These are phyloP conservation scores for Aspergillus arachidicola DNA, from an alignment of 2,329 filamentous ascomycete genomes.

Conservation along the genomic window DNA sequence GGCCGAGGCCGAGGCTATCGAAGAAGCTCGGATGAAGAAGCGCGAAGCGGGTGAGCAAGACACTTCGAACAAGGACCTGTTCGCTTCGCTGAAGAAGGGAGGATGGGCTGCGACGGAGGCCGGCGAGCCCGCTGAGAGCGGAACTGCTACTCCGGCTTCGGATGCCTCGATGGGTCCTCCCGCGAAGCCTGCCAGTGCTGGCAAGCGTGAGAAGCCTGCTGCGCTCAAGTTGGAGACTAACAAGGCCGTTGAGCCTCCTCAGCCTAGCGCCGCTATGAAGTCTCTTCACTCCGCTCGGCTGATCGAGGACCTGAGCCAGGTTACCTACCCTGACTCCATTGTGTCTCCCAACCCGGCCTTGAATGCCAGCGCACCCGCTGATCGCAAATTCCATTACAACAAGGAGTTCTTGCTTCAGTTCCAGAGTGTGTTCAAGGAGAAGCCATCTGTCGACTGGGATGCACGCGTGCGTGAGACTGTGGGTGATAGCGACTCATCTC, in stretches of 20 bases:
- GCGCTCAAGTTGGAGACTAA: slow-evolving; percentile 86
- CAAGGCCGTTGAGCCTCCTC: slow-evolving; percentile 84
- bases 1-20: slow-evolving; percentile 50
- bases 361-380: slow-evolving; percentile 72
- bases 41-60: slow-evolving; percentile 37
- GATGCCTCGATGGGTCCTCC: slow-evolving; percentile 52
- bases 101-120: slow-evolving; percentile 38
- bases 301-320: slow-evolving; percentile 74
- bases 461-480: slow-evolving; percentile 81
- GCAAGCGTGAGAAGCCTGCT: slow-evolving; percentile 77
- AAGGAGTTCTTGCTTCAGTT: slow-evolving; percentile 95
- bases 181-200: slow-evolving; percentile 57
- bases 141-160: slow-evolving; percentile 49
- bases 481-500: slow-evolving; percentile 73
- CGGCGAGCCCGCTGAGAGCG: slow-evolving; percentile 48
- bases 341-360: slow-evolving; percentile 88
- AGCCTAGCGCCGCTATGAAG: slow-evolving; percentile 91
- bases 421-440: slow-evolving; percentile 93
- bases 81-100: slow-evolving; percentile 49
- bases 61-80: slow-evolving; percentile 40
- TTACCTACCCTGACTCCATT: slow-evolving; percentile 81
- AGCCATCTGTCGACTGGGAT: slow-evolving; percentile 92
- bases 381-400: slow-evolving; percentile 90
- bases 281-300: slow-evolving; percentile 90
- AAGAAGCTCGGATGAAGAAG: slow-evolving; percentile 48